A percentile compares a stretch with the other conserved stretches of the same genome.
These are phyloP conservation scores for Aspergillus sclerotialis DNA, from an alignment of 2,329 filamentous ascomycete species.

Conservation along the genomic window DNA sequence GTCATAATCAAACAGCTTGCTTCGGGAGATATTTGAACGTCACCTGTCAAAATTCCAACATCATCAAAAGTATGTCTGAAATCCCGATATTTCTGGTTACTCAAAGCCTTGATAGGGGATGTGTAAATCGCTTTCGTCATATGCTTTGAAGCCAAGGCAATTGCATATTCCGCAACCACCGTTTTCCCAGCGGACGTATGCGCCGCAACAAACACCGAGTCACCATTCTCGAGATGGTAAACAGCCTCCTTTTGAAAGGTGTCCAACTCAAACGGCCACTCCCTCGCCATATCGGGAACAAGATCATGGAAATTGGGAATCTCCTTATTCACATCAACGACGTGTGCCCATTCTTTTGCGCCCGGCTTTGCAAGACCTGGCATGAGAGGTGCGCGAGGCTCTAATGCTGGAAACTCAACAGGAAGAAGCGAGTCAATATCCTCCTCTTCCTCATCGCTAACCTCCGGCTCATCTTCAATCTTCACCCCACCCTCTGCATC, in stretches of 20 bases:
- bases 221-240: slow-evolving; percentile 91
- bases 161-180: slow-evolving; percentile 95
- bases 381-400: slow-evolving; percentile 71
- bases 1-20: slow-evolving; percentile 99
- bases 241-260: slow-evolving; percentile 98
- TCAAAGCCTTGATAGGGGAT: slow-evolving; percentile 94
- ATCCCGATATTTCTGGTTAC: slow-evolving; percentile 97
- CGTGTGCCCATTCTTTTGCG: slow-evolving; percentile 91
- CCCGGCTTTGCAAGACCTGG: slow-evolving; percentile 65
- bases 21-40: slow-evolving; percentile 96
- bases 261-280: slow-evolving; percentile 96
- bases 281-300: slow-evolving; percentile 90
- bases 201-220: slow-evolving; percentile 95
- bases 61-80: slow-evolving; percentile 88
- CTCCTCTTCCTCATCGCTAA: slow-evolving; percentile 35
- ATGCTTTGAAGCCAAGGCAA: slow-evolving; percentile 90
- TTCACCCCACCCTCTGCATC: slow-evolving; percentile 26
- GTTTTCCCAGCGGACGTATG: slow-evolving; percentile 98
- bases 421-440: slow-evolving; percentile 82
- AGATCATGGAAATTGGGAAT: slow-evolving; percentile 92
- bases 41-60: slow-evolving; percentile 91
- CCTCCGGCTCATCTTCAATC: slow-evolving; percentile 19
- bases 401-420: slow-evolving; percentile 85
- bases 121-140: slow-evolving; percentile 99
- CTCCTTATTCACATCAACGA: slow-evolving; percentile 90